phyloP scores from a whole-genome alignment of 495 filamentous ascomycete genomes.

The Emericellopsis terricola region DNA sequence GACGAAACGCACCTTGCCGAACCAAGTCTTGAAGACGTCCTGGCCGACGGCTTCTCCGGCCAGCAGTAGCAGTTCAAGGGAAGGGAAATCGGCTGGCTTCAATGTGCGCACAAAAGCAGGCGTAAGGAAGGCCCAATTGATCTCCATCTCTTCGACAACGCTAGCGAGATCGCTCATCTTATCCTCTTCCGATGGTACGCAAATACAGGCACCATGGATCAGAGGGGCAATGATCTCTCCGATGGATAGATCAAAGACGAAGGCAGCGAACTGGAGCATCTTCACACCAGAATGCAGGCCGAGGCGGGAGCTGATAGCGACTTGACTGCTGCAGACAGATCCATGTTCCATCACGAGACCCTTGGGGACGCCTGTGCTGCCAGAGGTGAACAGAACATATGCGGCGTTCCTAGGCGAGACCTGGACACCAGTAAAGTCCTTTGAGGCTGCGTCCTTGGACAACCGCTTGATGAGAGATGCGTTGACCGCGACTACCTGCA shows the following conservation, averaged over 20 bases:
- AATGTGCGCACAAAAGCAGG: constrained; percentile 24
- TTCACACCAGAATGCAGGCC: constrained; percentile 6
- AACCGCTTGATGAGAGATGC: not conserved
- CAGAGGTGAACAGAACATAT: not conserved
- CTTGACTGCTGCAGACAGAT: not conserved
- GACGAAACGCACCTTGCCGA: not conserved
- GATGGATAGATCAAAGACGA: constrained; percentile 51
- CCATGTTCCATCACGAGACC: constrained; percentile 1
- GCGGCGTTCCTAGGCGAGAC: not conserved
- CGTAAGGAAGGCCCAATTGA: constrained; percentile 30
- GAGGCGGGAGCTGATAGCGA: not conserved
- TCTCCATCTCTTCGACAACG: constrained; percentile 24
- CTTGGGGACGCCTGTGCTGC: not conserved
- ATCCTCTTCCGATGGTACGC: constrained; percentile 26
- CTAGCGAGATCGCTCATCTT: constrained; percentile 16
- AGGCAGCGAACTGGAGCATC: constrained; percentile 49
- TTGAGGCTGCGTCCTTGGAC: not conserved
- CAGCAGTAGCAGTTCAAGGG: constrained; percentile 15
- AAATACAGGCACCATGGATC: constrained; percentile 31
- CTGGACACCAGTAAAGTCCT: not conserved
- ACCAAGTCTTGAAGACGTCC: not conserved
- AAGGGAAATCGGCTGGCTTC: constrained; percentile 15
- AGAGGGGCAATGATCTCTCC: constrained; percentile 48
- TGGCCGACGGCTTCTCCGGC: not conserved
- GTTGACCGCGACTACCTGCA: not conserved